Percentiles rank a stretch among this genome's conserved stretches.
Evolutionary conservation across 305 asterid genomes (phyloP).

Genomic region (Euphrasia arctica): DNA sequence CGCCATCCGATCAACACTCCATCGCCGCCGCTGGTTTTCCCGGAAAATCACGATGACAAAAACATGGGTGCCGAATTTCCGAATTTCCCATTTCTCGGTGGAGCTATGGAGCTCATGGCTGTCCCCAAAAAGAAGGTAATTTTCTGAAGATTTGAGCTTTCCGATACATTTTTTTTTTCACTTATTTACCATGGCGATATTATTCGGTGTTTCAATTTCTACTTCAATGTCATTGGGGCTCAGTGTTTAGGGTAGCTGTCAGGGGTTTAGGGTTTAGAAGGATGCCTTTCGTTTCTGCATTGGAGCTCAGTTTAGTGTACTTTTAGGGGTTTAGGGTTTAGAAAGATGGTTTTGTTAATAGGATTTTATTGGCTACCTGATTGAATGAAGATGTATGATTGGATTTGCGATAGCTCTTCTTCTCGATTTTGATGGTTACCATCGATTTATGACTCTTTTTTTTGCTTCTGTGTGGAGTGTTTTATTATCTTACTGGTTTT

Average conservation of each 20-base stretch:
- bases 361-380: conserved; percentile 1
- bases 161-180: too few relatives aligned
- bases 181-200: too few relatives aligned
- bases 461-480: neutral
- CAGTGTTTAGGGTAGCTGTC: too few relatives aligned
- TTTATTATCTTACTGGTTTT: neutral
- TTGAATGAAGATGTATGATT: neutral
- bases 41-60: conserved; percentile 42
- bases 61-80: conserved; percentile 28
- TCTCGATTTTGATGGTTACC: too few relatives aligned
- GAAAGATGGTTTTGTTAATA: neutral
- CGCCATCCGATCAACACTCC: conserved; percentile 21
- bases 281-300: neutral
- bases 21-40: conserved; percentile 53
- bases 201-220: too few relatives aligned
- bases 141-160: too few relatives aligned
- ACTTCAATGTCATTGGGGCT: too few relatives aligned
- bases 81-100: conserved; percentile 34
- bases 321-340: neutral
- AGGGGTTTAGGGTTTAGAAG: too few relatives aligned
- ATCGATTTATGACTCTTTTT: neutral
- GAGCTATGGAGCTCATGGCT: conserved; percentile 85
- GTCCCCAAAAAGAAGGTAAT: conserved; percentile 61
- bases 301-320: neutral
- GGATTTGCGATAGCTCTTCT: neutral